phyloP scores from a whole-genome alignment of 495 filamentous ascomycete species.

The Talaromyces proteolyticus region DNA sequence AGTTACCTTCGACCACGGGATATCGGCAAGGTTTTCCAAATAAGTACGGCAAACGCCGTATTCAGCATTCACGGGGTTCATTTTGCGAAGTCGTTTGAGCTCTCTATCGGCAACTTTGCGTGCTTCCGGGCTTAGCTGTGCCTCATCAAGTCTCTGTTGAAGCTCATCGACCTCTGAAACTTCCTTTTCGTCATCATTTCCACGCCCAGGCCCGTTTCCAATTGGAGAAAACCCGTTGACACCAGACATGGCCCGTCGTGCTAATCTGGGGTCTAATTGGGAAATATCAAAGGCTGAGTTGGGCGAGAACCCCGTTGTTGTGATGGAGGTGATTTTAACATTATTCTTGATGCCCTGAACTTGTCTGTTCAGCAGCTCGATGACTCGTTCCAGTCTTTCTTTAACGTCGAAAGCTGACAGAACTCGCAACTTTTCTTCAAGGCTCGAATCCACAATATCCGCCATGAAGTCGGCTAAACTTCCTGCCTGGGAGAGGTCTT shows the following conservation, averaged over 20 bases:
- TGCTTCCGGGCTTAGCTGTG: slow-evolving; percentile 69
- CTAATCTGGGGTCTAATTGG: slow-evolving; percentile 43
- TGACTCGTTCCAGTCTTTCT: slow-evolving; percentile 69
- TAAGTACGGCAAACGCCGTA: slow-evolving; percentile 93
- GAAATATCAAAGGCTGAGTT: slow-evolving; percentile 48
- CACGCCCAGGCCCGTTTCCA: slow-evolving; percentile 43
- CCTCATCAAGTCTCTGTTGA: slow-evolving; percentile 77
- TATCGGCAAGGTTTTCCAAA: slow-evolving; percentile 88
- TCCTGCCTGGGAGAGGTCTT: slow-evolving; percentile 72
- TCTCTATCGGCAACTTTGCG: slow-evolving; percentile 86
- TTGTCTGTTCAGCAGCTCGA: slow-evolving; percentile 75
- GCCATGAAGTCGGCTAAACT: slow-evolving; percentile 94
- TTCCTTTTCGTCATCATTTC: slow-evolving; percentile 61
- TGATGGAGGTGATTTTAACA: slow-evolving; percentile 69
- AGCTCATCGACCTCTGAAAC: slow-evolving; percentile 87
- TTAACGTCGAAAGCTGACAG: slow-evolving; percentile 70
- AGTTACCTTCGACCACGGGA: slow-evolving; percentile 86
- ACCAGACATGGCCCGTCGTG: slow-evolving; percentile 41
- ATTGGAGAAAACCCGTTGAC: slow-evolving; percentile 45
- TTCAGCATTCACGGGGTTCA: slow-evolving; percentile 91
- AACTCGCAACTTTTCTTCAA: slow-evolving; percentile 85
- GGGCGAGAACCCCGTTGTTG: slow-evolving; percentile 50
- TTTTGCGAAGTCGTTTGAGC: slow-evolving; percentile 83
- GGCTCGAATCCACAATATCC: slow-evolving; percentile 74
- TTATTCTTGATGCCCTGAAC: slow-evolving; percentile 75